A percentile compares a stretch with the other conserved stretches of the same genome.
These are phyloP conservation scores for Blakeslea trispora DNA, from an alignment of 371 early-diverging fungal genomes.

Conservation along the genomic window DNA sequence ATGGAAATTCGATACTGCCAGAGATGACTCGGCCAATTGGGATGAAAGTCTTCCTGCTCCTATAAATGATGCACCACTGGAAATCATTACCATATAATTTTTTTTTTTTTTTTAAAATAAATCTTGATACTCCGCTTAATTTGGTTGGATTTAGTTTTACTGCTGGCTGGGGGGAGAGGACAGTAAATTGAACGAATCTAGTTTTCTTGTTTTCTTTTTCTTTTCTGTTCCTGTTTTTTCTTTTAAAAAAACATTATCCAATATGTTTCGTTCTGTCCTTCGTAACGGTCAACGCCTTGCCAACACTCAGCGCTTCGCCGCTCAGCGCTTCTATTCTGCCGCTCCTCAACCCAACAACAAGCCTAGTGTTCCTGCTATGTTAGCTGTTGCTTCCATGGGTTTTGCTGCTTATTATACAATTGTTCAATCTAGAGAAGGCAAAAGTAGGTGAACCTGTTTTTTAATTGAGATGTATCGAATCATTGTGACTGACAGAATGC, in stretches of 20 bases:
- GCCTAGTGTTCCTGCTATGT: slow-evolving; percentile 50
- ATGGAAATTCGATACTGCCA: no score
- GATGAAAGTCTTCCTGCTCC: no score
- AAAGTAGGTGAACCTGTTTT: slow-evolving; percentile 28
- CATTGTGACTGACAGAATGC: background rate
- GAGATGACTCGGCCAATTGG: no score
- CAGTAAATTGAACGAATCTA: no score
- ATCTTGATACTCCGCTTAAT: no score
- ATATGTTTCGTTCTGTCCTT: slow-evolving; percentile 27
- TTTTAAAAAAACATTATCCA: background rate
- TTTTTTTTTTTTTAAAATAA: no score
- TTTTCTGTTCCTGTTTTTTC: slow-evolving; percentile 1
- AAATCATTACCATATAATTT: no score
- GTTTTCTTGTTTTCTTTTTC: background rate
- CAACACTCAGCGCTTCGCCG: background rate
- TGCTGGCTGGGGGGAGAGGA: no score
- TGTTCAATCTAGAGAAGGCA: slow-evolving; percentile 48
- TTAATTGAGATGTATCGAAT: background rate
- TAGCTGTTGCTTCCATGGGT: slow-evolving; percentile 57
- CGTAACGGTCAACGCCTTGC: slow-evolving; percentile 12
- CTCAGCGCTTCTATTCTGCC: slow-evolving; percentile 26
- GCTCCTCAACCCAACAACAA: slow-evolving; percentile 15
- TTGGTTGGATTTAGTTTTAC: no score
- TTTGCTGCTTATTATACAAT: slow-evolving; percentile 52
- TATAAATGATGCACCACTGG: no score